phyloP scores from a whole-genome alignment of 2,329 filamentous ascomycete genomes.

The Hymenoscyphus infarciens region DNA sequence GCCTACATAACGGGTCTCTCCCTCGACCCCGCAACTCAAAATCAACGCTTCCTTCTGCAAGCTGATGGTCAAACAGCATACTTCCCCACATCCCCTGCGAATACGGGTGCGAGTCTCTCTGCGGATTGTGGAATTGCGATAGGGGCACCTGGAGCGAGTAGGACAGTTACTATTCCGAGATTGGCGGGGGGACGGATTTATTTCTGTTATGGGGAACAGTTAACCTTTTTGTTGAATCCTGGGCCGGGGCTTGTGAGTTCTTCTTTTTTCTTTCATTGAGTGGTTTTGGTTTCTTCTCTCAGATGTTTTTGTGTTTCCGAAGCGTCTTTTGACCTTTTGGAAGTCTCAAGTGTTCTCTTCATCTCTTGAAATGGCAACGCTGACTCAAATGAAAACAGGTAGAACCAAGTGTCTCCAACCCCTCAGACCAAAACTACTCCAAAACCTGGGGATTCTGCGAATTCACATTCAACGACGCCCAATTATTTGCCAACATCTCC shows the following conservation, averaged over 20 bases:
- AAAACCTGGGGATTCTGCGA: conserved; percentile 66
- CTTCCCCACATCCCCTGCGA: conserved; percentile 57
- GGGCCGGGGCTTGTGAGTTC: conserved; percentile 53
- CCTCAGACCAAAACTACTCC: conserved; percentile 58
- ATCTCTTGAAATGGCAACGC: not conserved
- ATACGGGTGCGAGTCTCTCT: conserved; percentile 48
- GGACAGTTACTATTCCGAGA: conserved; percentile 62
- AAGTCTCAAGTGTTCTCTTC: no score
- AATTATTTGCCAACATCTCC: conserved; percentile 66
- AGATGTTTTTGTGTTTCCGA: no score
- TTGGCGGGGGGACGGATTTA: conserved; percentile 70
- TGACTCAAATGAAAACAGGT: conserved; percentile 34
- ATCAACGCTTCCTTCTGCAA: conserved; percentile 58
- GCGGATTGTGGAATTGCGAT: conserved; percentile 61
- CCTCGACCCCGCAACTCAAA: conserved; percentile 48
- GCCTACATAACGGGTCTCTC: conserved; percentile 69
- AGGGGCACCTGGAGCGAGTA: conserved; percentile 56
- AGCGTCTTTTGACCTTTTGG: not conserved
- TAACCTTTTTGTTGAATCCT: conserved; percentile 69
- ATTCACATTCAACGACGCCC: conserved; percentile 59
- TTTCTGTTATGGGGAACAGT: conserved; percentile 58
- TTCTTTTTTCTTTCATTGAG: not conserved
- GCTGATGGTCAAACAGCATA: conserved; percentile 64
- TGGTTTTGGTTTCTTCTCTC: no score
- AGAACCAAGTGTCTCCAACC: conserved; percentile 69